Conservation (phyloP, 2,329 filamentous ascomycete genomes). For the Tolypocladium endophyticum region DNA sequence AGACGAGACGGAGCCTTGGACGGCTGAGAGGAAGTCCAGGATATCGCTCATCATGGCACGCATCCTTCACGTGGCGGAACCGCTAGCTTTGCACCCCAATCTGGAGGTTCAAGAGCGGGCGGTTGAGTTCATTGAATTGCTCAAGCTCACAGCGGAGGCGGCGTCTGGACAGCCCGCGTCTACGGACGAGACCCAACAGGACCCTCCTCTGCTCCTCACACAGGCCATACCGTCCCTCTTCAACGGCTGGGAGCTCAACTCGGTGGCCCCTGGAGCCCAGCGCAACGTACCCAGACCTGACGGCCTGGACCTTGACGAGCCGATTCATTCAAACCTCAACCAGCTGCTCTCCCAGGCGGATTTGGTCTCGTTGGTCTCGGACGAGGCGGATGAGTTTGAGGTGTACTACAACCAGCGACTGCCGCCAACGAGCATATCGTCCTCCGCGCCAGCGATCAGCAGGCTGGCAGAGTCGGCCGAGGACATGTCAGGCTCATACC, state of each 20-base stretch:
- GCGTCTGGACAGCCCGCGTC: constrained; percentile 54
- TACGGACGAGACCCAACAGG: constrained; percentile 41
- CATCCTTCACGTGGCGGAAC: constrained; percentile 72
- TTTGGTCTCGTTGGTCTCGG: constrained; percentile 33
- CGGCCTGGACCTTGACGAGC: constrained; percentile 66
- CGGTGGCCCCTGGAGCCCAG: constrained; percentile 74
- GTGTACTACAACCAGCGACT: constrained; percentile 52
- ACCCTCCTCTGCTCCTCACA: constrained; percentile 74
- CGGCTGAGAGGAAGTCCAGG: constrained; percentile 59
- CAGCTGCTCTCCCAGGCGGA: constrained; percentile 53
- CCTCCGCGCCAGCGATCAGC: constrained; percentile 41
- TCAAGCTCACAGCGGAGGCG: constrained; percentile 80
- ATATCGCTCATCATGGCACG: constrained; percentile 70
- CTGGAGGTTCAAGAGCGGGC: constrained; percentile 92
- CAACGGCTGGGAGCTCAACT: constrained; percentile 78
- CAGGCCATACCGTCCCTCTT: constrained; percentile 88
- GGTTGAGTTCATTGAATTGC: constrained; percentile 82
- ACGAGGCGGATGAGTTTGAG: constrained; percentile 57
- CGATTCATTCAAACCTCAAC: constrained; percentile 68
- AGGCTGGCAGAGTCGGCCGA: constrained; percentile 40
- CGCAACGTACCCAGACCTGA: constrained; percentile 73
- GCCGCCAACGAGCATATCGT: constrained; percentile 39
- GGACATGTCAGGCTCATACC: constrained; percentile 42
- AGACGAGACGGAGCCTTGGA: constrained; percentile 58
- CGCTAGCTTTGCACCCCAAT: constrained; percentile 68